Evolutionary conservation across 2,329 filamentous ascomycete genomes (phyloP).

Genomic region (Colletotrichum magnum): DNA sequence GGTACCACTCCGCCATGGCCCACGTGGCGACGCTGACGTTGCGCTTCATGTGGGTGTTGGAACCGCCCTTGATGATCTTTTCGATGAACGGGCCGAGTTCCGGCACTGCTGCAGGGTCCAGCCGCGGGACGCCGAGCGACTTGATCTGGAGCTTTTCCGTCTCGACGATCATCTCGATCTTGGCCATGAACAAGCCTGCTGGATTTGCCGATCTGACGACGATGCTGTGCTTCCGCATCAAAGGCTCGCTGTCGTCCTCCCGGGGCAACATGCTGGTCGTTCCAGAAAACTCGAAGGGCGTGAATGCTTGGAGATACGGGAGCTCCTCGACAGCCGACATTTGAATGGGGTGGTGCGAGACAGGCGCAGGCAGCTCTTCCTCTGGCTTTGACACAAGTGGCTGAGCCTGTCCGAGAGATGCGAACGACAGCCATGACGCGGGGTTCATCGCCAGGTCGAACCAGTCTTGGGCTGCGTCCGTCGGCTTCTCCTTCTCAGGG

Average conservation of each 20-base stretch:
- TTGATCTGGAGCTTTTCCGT: constrained; percentile 65
- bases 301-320: constrained; percentile 80
- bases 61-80: constrained; percentile 54
- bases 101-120: constrained; percentile 70
- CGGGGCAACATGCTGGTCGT: constrained; percentile 62
- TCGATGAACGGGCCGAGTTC: constrained; percentile 71
- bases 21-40: constrained; percentile 75
- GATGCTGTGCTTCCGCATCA: constrained; percentile 70
- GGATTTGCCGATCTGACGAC: constrained; percentile 61
- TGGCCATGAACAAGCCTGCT: constrained; percentile 70
- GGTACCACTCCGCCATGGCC: constrained; percentile 79
- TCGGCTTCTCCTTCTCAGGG: constrained; percentile 47
- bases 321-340: constrained; percentile 76
- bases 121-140: constrained; percentile 65
- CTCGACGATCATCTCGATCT: constrained; percentile 71
- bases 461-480: constrained; percentile 56
- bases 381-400: constrained; percentile 45
- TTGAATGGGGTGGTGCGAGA: constrained; percentile 76
- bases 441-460: constrained; percentile 66
- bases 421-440: constrained; percentile 66
- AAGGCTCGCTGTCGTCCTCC: constrained; percentile 45
- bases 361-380: constrained; percentile 56
- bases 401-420: constrained; percentile 50
- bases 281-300: constrained; percentile 74
- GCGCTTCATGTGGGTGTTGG: constrained; percentile 61